Conservation (phyloP, 78 protist species). For the Salpingoeca rosetta region DNA sequence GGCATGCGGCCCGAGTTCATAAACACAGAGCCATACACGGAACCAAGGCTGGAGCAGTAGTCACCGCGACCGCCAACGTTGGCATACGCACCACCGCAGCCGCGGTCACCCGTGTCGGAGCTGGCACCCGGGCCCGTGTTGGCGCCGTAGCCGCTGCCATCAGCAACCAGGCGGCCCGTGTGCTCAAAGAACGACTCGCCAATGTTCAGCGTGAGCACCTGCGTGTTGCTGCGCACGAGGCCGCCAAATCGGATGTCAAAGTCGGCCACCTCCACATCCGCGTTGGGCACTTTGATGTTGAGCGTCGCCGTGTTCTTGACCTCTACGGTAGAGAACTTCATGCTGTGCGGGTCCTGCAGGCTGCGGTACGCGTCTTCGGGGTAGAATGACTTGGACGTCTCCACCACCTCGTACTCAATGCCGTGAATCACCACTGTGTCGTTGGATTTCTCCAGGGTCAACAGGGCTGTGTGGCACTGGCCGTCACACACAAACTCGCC, state of each 20-base stretch:
- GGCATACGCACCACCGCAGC: no score
- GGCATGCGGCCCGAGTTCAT: no score
- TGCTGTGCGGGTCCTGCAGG: background rate
- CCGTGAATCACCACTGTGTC: background rate
- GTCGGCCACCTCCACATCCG: background rate
- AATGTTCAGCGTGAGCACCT: no score
- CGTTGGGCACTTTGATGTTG: background rate
- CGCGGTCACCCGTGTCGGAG: no score
- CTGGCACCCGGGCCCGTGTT: no score
- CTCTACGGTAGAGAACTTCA: background rate
- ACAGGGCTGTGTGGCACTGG: background rate
- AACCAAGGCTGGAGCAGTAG: no score
- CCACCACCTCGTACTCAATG: background rate
- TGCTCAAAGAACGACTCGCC: no score
- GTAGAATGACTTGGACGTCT: background rate
- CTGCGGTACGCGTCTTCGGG: background rate
- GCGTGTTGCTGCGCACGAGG: no score
- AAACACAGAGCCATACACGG: no score
- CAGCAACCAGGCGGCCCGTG: no score
- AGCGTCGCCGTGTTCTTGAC: background rate
- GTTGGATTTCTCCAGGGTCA: background rate
- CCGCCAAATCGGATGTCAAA: background rate
- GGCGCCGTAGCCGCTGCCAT: no score
- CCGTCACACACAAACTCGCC: background rate
- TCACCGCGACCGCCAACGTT: no score